Evolutionary conservation across 352 stramenopile genomes (phyloP), one percentile per base, ranked within the genome.

Genomic region (Phytopythium litorale): DNA sequence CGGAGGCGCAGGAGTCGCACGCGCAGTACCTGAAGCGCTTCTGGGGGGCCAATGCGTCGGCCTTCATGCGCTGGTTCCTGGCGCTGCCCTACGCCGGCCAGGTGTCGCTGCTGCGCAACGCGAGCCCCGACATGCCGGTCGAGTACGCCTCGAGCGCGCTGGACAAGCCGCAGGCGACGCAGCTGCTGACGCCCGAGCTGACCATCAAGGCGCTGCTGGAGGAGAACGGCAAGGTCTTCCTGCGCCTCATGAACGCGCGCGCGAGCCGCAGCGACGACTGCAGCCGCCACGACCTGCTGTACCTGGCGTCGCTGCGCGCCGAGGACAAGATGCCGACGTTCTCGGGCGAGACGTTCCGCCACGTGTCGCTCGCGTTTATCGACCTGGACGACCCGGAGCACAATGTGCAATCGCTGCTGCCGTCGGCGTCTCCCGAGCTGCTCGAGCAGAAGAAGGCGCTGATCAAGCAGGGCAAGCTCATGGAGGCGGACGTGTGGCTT

Each of bases 51-150:
- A 77, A 92, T 77, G 83, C 79, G 33, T 88, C 83, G 1, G 62
- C 70, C 32, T 94, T 94, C 66, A 94, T 94, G 85, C 79, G 81
- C 48, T 94, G 85, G 85, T 92, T 94, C 71, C 64, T 94, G 30
- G 66, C 79, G 16, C 68, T 94, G 18, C 85, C 85, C 1, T 92
- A 91, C 53, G 73, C 81, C 1, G 85, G 85, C 0, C 85, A 94
- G 60, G 77, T 92, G 23, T 81, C 82, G 13, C 72, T 94, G 8
- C 33, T 92, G 51, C 83, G 81, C 63, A 94, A 92, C 56, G 85
- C 85, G n/a, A 84, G 78, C 38, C 85, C 85, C 11, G 85, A 94
- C 66, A 80, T 94, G 25, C 79, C 85, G 3, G 58, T 78, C 38
- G 64, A 80, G n/a, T 90, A 90, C 58, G 74, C 87, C 58, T 58